Percentiles rank a stretch among this genome's conserved stretches.
phyloP scores from a whole-genome alignment of 2,329 filamentous ascomycete species.

The Pseudohalonectria lignicola region DNA sequence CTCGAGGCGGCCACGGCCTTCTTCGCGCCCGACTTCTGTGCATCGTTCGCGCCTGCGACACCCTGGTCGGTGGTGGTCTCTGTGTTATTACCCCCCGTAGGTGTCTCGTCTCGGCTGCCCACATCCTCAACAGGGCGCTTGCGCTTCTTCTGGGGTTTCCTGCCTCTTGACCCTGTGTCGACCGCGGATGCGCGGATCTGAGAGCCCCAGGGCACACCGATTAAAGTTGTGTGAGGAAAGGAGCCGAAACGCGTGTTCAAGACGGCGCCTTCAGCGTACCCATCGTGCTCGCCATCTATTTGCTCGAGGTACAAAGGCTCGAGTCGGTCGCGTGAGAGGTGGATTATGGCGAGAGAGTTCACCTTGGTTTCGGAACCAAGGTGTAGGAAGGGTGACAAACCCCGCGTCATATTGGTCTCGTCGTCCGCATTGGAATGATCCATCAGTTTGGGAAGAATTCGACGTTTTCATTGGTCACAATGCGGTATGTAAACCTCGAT shows the following conservation, averaged over 20 bases:
- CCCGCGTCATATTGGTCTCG: conserved; percentile 6
- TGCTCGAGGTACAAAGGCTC: conserved; percentile 62
- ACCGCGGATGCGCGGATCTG: conserved; percentile 85
- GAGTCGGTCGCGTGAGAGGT: conserved; percentile 79
- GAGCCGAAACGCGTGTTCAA: conserved; percentile 93
- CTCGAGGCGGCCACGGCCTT: conserved; percentile 43
- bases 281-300: conserved; percentile 51
- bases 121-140: conserved; percentile 35
- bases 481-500: background rate
- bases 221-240: conserved; percentile 68
- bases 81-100: conserved; percentile 3
- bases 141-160: conserved; percentile 57
- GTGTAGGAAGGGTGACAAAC: conserved; percentile 65
- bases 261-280: conserved; percentile 66
- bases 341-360: conserved; percentile 67
- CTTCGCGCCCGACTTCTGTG: conserved; percentile 22
- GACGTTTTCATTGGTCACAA: no score
- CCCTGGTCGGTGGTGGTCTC: background rate
- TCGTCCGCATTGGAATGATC: no score
- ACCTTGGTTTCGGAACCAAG: conserved; percentile 51
- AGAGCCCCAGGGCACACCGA: conserved; percentile 78
- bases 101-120: conserved; percentile 12
- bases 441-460: no score
- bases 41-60: conserved; percentile 10
- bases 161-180: conserved; percentile 80